Evolutionary conservation across 345 rosid species (phyloP), one percentile per base, ranked within the genome.

Genomic region (Carallia pectinifolia): DNA sequence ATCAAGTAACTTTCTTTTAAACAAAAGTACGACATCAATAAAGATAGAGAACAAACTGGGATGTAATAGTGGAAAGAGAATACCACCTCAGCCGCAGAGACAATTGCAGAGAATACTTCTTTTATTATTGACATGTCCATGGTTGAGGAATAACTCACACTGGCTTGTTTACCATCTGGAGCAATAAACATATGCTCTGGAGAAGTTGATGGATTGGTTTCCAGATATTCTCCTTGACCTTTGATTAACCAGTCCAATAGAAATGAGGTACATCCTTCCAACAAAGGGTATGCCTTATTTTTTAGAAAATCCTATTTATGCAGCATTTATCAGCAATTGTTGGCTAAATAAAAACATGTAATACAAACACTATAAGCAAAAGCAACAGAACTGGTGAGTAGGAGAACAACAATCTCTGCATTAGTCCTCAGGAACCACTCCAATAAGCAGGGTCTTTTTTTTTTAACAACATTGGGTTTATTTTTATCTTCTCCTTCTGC

Each of bases 161-260:
- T 83, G 39, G 97, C 97, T 69, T 68, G 84, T 74, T 80, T 84
- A 56, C 97, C 97, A 76, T 86, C 88, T 19, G 97, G 97, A 71
- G 89, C 82, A 38, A 82, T 81, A 69, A 95, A 95, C 79, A 77
- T 72, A 80, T 92, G 97, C 65, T 95, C 99, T 34, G 97, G 99
- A 66, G 97, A 95, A 52, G 99, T 95, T 65, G 99, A 95, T 40
- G 99, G 99, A 74, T 90, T 95, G 50, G 97, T 86, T 77, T 85
- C 92, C 7, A 94, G 88, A 85, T 81, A 91, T 61, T 89, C 90
- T 4, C 84, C 90, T 44, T 54, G 81, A 31, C 93, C 97, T 83
- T 94, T 85, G 48, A 95, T 83, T 78, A 92, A 83, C 99, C 99
- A 95, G 79, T 92, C 96, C 81, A 95, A 74, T 62, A 92, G 82